Conservation (phyloP, 73 alveolate genomes). For the Urostyla sp. region DNA sequence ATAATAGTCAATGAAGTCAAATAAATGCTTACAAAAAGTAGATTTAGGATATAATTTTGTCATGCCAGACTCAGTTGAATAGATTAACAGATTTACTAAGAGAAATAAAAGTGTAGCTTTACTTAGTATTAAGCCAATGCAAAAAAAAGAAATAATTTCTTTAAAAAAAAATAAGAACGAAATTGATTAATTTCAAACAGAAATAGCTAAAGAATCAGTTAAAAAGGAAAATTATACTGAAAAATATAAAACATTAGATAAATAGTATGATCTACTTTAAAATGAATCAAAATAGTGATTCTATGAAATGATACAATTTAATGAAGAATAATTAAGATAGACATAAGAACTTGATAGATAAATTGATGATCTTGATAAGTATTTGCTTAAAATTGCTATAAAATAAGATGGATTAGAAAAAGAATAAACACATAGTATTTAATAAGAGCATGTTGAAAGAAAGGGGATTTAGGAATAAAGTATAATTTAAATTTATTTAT, state of each 20-base stretch:
- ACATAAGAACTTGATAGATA: neutral
- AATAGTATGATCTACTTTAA: neutral
- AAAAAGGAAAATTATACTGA: neutral
- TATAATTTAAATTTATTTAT: neutral
- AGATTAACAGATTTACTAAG: slow-evolving; percentile 4
- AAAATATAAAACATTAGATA: slow-evolving; percentile 7
- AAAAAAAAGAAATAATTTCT: neutral
- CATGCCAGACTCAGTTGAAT: slow-evolving; percentile 13
- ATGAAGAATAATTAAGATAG: neutral
- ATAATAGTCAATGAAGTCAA: neutral
- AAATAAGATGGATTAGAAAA: no score
- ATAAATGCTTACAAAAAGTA: slow-evolving; percentile 14
- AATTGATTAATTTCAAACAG: neutral
- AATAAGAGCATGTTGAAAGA: neutral
- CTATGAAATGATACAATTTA: neutral
- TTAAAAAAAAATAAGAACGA: neutral
- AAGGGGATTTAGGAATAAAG: slow-evolving; percentile 17
- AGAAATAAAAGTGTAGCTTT: slow-evolving; percentile 2
- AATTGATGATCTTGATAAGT: slow-evolving; percentile 19
- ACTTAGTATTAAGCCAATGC: neutral
- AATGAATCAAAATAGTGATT: neutral
- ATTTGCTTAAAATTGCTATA: no score
- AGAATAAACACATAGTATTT: slow-evolving; percentile 1
- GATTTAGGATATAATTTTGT: slow-evolving; percentile 23
- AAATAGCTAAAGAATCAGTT: neutral